Conservation (phyloP, 2,329 filamentous ascomycete genomes). For the Thermothelomyces thermophilus region DNA sequence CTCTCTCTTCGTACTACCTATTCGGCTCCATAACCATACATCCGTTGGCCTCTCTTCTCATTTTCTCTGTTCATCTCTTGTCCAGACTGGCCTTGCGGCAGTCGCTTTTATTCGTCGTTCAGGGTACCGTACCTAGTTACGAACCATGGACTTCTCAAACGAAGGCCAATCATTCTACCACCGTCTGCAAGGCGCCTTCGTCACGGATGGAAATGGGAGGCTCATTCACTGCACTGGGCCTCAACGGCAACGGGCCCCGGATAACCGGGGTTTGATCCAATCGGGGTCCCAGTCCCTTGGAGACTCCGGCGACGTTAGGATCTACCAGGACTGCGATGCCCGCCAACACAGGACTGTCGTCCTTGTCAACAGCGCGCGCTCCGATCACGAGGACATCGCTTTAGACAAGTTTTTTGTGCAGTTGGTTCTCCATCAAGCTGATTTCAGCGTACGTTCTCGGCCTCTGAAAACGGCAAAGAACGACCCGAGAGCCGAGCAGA, state of each 20-base stretch:
- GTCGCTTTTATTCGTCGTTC: no score
- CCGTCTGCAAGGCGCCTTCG: constrained; percentile 9
- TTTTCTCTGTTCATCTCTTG: no score
- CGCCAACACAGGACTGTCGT: background rate
- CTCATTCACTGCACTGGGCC: constrained; percentile 12
- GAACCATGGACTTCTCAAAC: constrained; percentile 20
- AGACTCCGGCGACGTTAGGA: constrained; percentile 1
- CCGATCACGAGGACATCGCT: background rate
- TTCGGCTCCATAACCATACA: no score
- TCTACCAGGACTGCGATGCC: background rate
- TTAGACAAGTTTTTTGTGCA: constrained; percentile 17
- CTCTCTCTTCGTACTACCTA: no score
- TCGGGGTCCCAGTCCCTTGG: background rate
- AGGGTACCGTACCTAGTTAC: no score
- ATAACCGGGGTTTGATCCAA: constrained; percentile 9
- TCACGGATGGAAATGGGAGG: background rate
- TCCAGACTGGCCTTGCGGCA: no score
- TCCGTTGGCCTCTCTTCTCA: no score
- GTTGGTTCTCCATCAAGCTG: constrained; percentile 15
- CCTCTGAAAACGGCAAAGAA: background rate
- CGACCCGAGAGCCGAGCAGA: background rate
- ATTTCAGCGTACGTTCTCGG: constrained; percentile 4
- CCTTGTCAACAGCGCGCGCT: background rate
- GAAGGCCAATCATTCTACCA: constrained; percentile 19
- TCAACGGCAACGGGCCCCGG: constrained; percentile 7